Percentiles rank a stretch among this genome's conserved stretches.
Conservation (phyloP, 306 rosid species). For the Mimosa pudica region DNA sequence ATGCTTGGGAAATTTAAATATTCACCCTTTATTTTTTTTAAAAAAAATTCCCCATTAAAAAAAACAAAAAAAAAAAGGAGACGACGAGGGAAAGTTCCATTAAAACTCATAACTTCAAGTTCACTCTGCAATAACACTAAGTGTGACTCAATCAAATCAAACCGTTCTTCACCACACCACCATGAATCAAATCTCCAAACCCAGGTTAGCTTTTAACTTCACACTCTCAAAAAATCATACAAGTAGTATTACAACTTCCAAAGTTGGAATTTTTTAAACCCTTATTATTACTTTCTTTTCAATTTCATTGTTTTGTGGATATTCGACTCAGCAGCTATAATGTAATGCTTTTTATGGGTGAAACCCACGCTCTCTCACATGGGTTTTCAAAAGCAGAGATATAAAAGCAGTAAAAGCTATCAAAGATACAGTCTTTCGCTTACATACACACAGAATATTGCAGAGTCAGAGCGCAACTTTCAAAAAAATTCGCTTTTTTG, state of each 20-base stretch:
- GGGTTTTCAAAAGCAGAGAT: slow-evolving; percentile 39
- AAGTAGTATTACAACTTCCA: slow-evolving; percentile 6
- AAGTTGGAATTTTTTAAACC: slow-evolving; percentile 25
- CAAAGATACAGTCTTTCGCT: slow-evolving; percentile 33
- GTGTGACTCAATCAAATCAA: slow-evolving; percentile 28
- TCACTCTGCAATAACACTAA: not conserved
- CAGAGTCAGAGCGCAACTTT: slow-evolving; percentile 46
- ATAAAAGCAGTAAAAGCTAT: slow-evolving; percentile 5
- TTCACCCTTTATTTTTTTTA: not conserved
- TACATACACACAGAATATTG: slow-evolving; percentile 32
- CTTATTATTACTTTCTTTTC: slow-evolving; percentile 40
- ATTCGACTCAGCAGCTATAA: slow-evolving; percentile 28
- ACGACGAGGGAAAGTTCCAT: not conserved
- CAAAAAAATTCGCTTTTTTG: slow-evolving; percentile 49
- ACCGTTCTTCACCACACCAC: not conserved
- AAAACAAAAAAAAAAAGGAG: not conserved
- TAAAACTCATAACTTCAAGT: not conserved
- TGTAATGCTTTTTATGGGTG: slow-evolving; percentile 25
- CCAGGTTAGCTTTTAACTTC: slow-evolving; percentile 25
- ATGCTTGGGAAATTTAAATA: not conserved
- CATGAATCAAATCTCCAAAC: slow-evolving; percentile 15
- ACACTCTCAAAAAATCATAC: not conserved
- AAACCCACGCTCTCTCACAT: slow-evolving; percentile 35
- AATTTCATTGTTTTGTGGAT: slow-evolving; percentile 38
- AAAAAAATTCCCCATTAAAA: not conserved